Conservation (phyloP, 2,329 filamentous ascomycete species). For the Penicillium sp. region DNA sequence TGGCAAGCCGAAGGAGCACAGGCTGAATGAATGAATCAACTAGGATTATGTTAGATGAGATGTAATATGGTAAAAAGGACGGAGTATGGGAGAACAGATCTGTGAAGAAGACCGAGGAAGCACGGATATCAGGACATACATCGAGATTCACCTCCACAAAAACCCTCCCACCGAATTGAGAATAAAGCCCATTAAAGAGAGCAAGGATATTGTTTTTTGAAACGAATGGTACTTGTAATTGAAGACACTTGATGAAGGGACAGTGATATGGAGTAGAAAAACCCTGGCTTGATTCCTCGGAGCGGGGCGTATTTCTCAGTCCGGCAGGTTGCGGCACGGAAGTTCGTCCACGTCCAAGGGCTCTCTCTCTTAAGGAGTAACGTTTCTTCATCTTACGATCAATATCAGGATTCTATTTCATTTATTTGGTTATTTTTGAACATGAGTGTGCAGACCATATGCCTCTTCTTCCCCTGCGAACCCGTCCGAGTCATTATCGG, state of each 20-base stretch:
- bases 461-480: slow-evolving; percentile 36
- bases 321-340: slow-evolving; percentile 18
- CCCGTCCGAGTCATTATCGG: slow-evolving; percentile 45
- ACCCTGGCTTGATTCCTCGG: slow-evolving; percentile 17
- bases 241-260: slow-evolving; percentile 9
- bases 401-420: slow-evolving; percentile 1
- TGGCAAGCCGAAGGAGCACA: slow-evolving; percentile 1
- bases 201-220: neutral
- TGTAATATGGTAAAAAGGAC: neutral
- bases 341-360: slow-evolving; percentile 1
- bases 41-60: slow-evolving; percentile 1
- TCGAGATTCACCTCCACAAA: slow-evolving; percentile 5
- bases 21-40: slow-evolving; percentile 2
- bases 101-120: slow-evolving; percentile 4
- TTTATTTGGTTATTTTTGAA: slow-evolving; percentile 12
- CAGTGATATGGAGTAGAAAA: slow-evolving; percentile 8
- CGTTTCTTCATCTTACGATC: slow-evolving; percentile 2
- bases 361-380: neutral
- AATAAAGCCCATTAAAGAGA: neutral
- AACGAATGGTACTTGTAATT: slow-evolving; percentile 6
- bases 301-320: slow-evolving; percentile 30
- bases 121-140: slow-evolving; percentile 10
- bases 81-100: slow-evolving; percentile 3
- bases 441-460: slow-evolving; percentile 36
- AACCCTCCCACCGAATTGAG: neutral